phyloP scores from a whole-genome alignment of 805 yeast genomes.

The Kluyveromyces nonfermentans region DNA sequence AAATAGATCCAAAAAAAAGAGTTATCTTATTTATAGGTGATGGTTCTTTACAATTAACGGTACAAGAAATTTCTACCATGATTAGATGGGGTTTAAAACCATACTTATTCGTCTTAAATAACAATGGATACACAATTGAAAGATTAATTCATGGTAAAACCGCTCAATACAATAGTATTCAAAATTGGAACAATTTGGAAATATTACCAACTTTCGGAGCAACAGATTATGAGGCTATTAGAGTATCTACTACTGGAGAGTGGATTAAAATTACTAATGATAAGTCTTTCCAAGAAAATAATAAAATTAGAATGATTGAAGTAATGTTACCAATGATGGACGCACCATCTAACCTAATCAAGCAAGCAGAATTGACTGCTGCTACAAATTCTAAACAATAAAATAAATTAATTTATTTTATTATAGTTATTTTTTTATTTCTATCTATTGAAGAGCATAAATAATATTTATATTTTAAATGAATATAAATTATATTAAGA shows the following conservation, averaged over 20 bases:
- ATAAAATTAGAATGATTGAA: conserved; percentile 57
- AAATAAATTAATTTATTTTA: background rate
- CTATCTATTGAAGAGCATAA: no score
- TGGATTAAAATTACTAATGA: conserved; percentile 41
- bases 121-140: conserved; percentile 69
- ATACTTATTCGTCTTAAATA: conserved; percentile 59
- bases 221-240: conserved; percentile 42
- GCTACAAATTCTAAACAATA: conserved; percentile 34
- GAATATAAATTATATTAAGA: no score
- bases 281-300: conserved; percentile 41
- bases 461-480: no score
- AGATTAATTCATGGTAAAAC: conserved; percentile 61
- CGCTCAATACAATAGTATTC: conserved; percentile 58
- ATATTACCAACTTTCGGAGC: conserved; percentile 44
- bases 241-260: conserved; percentile 50
- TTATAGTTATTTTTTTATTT: no score
- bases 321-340: conserved; percentile 61
- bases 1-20: conserved; percentile 50
- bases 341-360: conserved; percentile 57
- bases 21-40: conserved; percentile 64
- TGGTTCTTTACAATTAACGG: conserved; percentile 68
- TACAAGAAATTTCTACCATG: conserved; percentile 64
- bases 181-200: conserved; percentile 56
- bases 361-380: conserved; percentile 58
- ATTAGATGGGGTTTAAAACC: conserved; percentile 59